These are phyloP conservation scores for Zopfia rhizophila DNA, from an alignment of 2,329 filamentous ascomycete genomes.

Conservation along the genomic window DNA sequence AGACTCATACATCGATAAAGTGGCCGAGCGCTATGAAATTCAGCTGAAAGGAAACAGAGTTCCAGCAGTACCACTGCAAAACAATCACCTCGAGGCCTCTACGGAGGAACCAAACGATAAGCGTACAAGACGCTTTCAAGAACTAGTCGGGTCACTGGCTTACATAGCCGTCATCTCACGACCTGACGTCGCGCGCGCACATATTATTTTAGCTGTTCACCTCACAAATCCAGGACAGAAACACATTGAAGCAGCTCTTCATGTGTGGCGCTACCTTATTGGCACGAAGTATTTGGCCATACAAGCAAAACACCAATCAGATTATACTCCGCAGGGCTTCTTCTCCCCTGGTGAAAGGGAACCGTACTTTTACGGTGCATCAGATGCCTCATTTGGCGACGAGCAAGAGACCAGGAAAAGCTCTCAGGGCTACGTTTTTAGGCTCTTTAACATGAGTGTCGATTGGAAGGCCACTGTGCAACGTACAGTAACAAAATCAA, in stretches of 20 bases:
- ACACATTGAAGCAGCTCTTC: slow-evolving; percentile 12
- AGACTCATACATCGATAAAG: slow-evolving; percentile 27
- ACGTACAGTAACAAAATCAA: slow-evolving; percentile 25
- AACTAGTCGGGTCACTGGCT: slow-evolving; percentile 27
- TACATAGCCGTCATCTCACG: slow-evolving; percentile 22
- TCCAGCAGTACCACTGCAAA: slow-evolving; percentile 5
- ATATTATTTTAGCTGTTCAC: slow-evolving; percentile 17
- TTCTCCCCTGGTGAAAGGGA: neutral
- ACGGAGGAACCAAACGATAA: neutral
- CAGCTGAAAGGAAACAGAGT: slow-evolving; percentile 2
- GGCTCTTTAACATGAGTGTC: slow-evolving; percentile 21
- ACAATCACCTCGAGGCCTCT: slow-evolving; percentile 1
- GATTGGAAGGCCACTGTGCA: slow-evolving; percentile 27
- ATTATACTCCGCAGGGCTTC: too few species aligned
- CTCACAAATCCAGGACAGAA: slow-evolving; percentile 24
- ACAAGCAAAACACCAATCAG: neutral
- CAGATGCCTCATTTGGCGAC: slow-evolving; percentile 27
- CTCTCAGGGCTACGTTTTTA: slow-evolving; percentile 26
- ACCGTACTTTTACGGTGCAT: slow-evolving; percentile 18
- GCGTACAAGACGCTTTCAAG: slow-evolving; percentile 24
- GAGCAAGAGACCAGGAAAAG: slow-evolving; percentile 11
- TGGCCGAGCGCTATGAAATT: slow-evolving; percentile 21
- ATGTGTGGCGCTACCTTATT: slow-evolving; percentile 8
- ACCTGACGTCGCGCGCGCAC: slow-evolving; percentile 22
- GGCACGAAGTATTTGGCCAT: slow-evolving; percentile 11